Base-by-base conservation (phyloP, 2,329 filamentous ascomycete genomes). In the Claviceps sp. region DNA sequence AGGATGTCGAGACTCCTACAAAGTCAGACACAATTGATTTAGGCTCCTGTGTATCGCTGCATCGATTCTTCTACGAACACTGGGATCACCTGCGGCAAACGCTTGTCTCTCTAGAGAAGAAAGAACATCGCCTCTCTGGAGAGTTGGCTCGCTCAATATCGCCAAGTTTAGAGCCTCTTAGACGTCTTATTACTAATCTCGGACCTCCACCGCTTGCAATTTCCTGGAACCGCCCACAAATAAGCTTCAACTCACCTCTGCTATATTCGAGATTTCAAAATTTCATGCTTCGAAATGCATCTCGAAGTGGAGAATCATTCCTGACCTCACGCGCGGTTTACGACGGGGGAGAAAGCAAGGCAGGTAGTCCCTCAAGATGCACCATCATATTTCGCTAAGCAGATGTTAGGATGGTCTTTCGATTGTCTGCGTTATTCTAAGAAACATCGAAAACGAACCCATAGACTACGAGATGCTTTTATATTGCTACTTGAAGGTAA, bases 271-370 rank as follows among this genome's bases (percentile, higher is more conserved):
- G 80, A 23, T 86, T 86, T 57, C 82, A 86, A 57, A 79, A 85
- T 56, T 86, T 86, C 59, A 86, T 86, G 82, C 72, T 86, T 45
- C 76, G 78, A 17, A 84, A 85, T 61, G 82, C 82, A 2, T 82
- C 82, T 56, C 74, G 78, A 39, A 79, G 78, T 57, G 79, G 77
- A 0, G 82, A 85, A 57, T 82, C 80, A 2, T 79, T 82, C 53
- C 64, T 82, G 22, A 82, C 80, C 2, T 77, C 78, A 23, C 73
- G 81, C 22, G 81, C 82, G 26, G 78, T 86, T 13, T 86, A 85
- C 59, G 82, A 86, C 60, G 82, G 82, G 37, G 82, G 82, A 20
- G 81, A 85, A 65, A 85, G 79, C 66, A 85, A 83, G 66, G 77
- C 78, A 59, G 16, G 46, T 17, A 16, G 14, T 17, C 2, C 16